Percentiles rank a stretch among this genome's conserved stretches.
phyloP scores from a whole-genome alignment of 2,329 filamentous ascomycete species.

The Pyrenophora seminiperda region DNA sequence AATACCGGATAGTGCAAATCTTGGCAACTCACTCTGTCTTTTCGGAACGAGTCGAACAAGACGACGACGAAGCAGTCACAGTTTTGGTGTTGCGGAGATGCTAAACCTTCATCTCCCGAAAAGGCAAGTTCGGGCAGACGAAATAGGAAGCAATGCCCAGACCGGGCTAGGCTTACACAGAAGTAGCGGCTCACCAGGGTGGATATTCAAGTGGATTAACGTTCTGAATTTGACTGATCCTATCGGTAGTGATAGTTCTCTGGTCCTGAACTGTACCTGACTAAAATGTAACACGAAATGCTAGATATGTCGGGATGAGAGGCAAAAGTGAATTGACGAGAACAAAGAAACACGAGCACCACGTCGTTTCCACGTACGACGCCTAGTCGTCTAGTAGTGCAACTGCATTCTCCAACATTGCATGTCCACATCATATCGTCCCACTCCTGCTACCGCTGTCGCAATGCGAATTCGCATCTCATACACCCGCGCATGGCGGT shows the following conservation, averaged over 20 bases:
- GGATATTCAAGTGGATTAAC: constrained; percentile 18
- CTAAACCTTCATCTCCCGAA: constrained; percentile 20
- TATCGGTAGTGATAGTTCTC: constrained; percentile 31
- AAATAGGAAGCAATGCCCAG: constrained; percentile 29
- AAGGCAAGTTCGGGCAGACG: constrained; percentile 19
- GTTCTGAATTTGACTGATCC: constrained; percentile 35
- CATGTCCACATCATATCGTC: constrained; percentile 38
- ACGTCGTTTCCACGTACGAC: constrained; percentile 46
- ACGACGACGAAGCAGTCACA: not conserved
- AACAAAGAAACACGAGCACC: constrained; percentile 35
- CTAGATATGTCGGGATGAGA: constrained; percentile 36
- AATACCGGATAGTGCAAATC: not conserved
- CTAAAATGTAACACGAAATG: constrained; percentile 38
- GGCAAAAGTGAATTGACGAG: constrained; percentile 21
- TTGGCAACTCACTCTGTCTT: not conserved
- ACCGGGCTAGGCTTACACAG: constrained; percentile 18
- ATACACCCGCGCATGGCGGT: constrained; percentile 29
- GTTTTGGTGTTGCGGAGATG: constrained; percentile 9
- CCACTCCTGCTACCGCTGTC: constrained; percentile 27
- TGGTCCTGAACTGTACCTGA: constrained; percentile 40
- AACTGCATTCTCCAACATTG: constrained; percentile 39
- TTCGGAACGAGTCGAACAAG: not conserved
- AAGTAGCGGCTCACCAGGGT: constrained; percentile 21
- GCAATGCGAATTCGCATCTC: constrained; percentile 25
- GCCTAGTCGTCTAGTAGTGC: constrained; percentile 41